Evolutionary conservation across 2,329 filamentous ascomycete species (phyloP), one percentile per base, ranked within the genome.

Genomic region (Pseudocercospora cruenta): DNA sequence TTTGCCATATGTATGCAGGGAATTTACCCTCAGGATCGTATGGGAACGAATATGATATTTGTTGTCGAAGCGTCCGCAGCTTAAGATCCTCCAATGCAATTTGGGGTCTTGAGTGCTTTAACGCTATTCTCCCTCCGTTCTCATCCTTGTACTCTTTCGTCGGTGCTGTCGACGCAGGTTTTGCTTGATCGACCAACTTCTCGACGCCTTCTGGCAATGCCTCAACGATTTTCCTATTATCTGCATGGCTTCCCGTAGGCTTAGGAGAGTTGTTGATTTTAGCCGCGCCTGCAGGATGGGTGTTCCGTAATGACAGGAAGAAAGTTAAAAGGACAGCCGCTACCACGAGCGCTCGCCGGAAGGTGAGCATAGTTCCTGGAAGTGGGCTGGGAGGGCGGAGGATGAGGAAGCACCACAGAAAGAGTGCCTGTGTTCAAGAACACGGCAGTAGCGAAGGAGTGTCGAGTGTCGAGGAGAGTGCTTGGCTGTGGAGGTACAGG

Each of bases 1-100:
- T 99, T 84, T 99, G 95, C 95, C 95, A 99, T 76, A 99, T 96
- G 83, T 97, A 98, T 64, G 93, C 94, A 2, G 95, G 95, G 79
- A 98, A 98, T 79, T 94, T 96, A 72, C 85, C 80, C 75, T 93
- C 88, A 69, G 94, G 85, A 75, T 97, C 91, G 84, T 98, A 99
- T 21, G 94, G 93, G 80, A 95, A 98, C 73, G 96, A 91, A 82
- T 96, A 97, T 60, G 90, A 90, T 64, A 99, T 87, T 81, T 95
- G 87, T 70, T 97, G 82, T 86, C 91, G 84, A 61, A 94, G 85
- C 16, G 91, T 88, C 81, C 91, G 88, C 76, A 85, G 87, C 65
- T 88, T 88, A 76, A 92, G 85, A 78, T 94, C 90, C 62, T 88
- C 84, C 71, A 93, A 81, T 60, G 86, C 82, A 73, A 91, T 86